Conservation (phyloP, 179 eudicot genomes). For the Silene coronaria region DNA sequence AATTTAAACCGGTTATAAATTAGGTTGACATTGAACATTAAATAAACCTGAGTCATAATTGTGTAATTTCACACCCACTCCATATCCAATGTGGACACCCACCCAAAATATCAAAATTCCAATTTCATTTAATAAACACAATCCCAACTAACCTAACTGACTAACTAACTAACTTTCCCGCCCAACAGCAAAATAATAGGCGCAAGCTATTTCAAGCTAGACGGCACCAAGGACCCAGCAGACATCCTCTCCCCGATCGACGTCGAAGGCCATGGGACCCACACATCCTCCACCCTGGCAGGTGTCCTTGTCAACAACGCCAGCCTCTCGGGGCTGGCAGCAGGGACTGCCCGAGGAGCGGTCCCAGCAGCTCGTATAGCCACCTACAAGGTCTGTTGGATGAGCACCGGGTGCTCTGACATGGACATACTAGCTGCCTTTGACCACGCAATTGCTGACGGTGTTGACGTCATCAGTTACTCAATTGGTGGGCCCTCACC, state of each 20-base stretch:
- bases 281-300: constrained; percentile 41
- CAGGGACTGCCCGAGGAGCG: constrained; percentile 35
- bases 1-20: no score
- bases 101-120: no score
- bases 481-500: constrained; percentile 35
- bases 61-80: no score
- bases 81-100: not conserved
- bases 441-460: constrained; percentile 36
- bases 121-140: not conserved
- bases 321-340: constrained; percentile 32
- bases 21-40: no score
- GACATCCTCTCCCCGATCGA: constrained; percentile 40
- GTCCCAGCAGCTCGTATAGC: constrained; percentile 38
- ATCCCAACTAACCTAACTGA: not conserved
- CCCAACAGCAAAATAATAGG: constrained; percentile 36
- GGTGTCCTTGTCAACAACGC: constrained; percentile 32
- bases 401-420: constrained; percentile 33
- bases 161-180: constrained; percentile 2
- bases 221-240: constrained; percentile 23
- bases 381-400: constrained; percentile 41
- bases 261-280: constrained; percentile 40
- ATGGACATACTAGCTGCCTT: constrained; percentile 44
- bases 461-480: constrained; percentile 38
- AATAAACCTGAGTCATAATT: no score
- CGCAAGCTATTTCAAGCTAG: constrained; percentile 36